Evolutionary conservation across 1,139 yeast genomes (phyloP).

Genomic region (Scheffersomyces illinoinensis): DNA sequence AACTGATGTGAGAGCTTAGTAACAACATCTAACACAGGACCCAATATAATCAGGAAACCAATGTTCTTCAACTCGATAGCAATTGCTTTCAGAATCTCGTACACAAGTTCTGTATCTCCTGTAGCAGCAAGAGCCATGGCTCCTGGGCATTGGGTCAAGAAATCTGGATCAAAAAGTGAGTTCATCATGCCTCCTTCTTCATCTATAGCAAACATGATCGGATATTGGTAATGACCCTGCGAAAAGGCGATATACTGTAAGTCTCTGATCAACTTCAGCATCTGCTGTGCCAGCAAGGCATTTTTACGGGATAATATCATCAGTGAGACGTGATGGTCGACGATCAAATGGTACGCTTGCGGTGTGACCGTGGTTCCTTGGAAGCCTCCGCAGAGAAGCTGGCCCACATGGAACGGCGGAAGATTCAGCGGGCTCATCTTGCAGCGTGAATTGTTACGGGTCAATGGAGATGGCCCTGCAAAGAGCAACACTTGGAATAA

Average conservation of each 20-base stretch:
- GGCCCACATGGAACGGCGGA: slow-evolving; percentile 39
- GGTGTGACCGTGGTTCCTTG: slow-evolving; percentile 58
- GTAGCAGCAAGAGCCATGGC: slow-evolving; percentile 68
- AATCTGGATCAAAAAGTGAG: slow-evolving; percentile 54
- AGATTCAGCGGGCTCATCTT: slow-evolving; percentile 8
- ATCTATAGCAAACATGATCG: slow-evolving; percentile 42
- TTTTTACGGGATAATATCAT: slow-evolving; percentile 59
- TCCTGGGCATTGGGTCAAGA: slow-evolving; percentile 61
- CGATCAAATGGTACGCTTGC: slow-evolving; percentile 57
- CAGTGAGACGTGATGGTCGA: slow-evolving; percentile 55
- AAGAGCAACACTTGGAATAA: not conserved
- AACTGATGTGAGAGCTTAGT: slow-evolving; percentile 58
- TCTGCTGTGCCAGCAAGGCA: slow-evolving; percentile 51
- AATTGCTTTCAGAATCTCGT: slow-evolving; percentile 55
- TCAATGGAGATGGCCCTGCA: not conserved
- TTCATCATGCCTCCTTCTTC: slow-evolving; percentile 53
- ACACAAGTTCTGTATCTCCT: slow-evolving; percentile 50
- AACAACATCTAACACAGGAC: slow-evolving; percentile 66
- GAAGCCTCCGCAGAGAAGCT: slow-evolving; percentile 64
- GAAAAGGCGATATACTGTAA: slow-evolving; percentile 56
- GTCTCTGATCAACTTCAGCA: slow-evolving; percentile 51
- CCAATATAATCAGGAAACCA: slow-evolving; percentile 59
- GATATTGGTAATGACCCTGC: slow-evolving; percentile 53
- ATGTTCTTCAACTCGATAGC: slow-evolving; percentile 54
- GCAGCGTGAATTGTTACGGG: not conserved